Conservation (phyloP, 2,329 filamentous ascomycete genomes). For the Colletotrichum euphorbiae region DNA sequence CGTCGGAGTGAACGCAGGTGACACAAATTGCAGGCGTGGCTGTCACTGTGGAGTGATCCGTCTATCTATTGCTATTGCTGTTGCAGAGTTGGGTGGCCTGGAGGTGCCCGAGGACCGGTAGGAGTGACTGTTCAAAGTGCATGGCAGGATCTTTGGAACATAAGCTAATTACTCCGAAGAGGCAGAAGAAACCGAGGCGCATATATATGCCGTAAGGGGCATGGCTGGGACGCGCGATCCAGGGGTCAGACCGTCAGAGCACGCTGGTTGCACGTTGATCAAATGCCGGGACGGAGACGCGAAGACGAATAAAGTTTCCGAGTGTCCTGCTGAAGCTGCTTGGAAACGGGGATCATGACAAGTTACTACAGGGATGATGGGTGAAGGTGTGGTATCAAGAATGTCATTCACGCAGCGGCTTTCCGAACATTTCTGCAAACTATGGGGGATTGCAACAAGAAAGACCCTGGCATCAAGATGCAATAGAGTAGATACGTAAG, state of each 20-base stretch:
- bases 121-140: neutral
- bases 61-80: neutral
- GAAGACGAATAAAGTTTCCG: constrained; percentile 10
- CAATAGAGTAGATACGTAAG: neutral
- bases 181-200: constrained; percentile 24
- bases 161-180: neutral
- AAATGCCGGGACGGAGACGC: constrained; percentile 12
- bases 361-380: neutral
- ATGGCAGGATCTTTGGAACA: constrained; percentile 1
- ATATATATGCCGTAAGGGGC: constrained; percentile 35
- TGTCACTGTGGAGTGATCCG: neutral
- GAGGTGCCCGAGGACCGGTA: neutral
- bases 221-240: constrained; percentile 4
- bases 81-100: neutral
- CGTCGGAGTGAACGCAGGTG: neutral
- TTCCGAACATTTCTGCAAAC: neutral
- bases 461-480: neutral
- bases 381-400: constrained; percentile 5
- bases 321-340: constrained; percentile 11
- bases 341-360: constrained; percentile 16
- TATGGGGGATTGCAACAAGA: neutral
- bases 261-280: neutral
- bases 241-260: constrained; percentile 2
- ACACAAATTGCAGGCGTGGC: neutral
- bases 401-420: neutral